Evolutionary conservation across 2,329 filamentous ascomycete species (phyloP).

Genomic region (Pseudodiploospora longispora): DNA sequence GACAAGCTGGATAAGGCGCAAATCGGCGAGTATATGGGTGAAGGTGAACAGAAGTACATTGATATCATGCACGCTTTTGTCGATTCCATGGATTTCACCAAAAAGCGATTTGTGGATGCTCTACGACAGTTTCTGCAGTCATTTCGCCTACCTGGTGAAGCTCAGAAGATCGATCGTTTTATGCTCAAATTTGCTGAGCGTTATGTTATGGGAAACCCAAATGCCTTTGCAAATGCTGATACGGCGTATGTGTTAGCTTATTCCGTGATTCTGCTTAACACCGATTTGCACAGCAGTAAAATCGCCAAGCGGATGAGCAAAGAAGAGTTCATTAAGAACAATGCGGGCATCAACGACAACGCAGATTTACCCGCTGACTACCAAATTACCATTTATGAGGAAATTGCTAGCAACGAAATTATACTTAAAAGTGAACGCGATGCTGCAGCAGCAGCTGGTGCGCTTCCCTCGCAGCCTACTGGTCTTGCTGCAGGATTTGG

Average conservation of each 20-base stretch:
- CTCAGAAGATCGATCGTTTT: constrained; percentile 98
- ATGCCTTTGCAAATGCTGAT: constrained; percentile 95
- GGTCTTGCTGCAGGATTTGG: constrained; percentile 77
- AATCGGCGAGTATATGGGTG: constrained; percentile 89
- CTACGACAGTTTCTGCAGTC: constrained; percentile 86
- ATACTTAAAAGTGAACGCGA: constrained; percentile 89
- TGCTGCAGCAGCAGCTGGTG: constrained; percentile 72
- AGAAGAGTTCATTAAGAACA: constrained; percentile 98
- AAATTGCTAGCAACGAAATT: constrained; percentile 87
- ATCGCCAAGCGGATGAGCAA: constrained; percentile 82
- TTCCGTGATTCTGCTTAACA: constrained; percentile 94
- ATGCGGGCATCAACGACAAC: constrained; percentile 94
- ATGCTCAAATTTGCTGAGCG: constrained; percentile 98
- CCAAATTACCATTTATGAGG: constrained; percentile 79
- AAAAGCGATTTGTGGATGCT: constrained; percentile 86
- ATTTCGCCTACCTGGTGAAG: constrained; percentile 90
- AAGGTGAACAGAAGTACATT: constrained; percentile 87
- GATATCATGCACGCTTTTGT: constrained; percentile 99
- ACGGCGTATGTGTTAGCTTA: constrained; percentile 95
- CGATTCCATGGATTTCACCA: constrained; percentile 86
- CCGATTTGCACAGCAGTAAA: constrained; percentile 87
- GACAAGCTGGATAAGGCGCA: constrained; percentile 84
- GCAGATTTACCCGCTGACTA: constrained; percentile 92
- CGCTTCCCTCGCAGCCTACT: constrained; percentile 47
- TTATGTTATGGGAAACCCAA: constrained; percentile 90